Evolutionary conservation across 495 filamentous ascomycete species (phyloP).

Genomic region (Penicillium arizonense): DNA sequence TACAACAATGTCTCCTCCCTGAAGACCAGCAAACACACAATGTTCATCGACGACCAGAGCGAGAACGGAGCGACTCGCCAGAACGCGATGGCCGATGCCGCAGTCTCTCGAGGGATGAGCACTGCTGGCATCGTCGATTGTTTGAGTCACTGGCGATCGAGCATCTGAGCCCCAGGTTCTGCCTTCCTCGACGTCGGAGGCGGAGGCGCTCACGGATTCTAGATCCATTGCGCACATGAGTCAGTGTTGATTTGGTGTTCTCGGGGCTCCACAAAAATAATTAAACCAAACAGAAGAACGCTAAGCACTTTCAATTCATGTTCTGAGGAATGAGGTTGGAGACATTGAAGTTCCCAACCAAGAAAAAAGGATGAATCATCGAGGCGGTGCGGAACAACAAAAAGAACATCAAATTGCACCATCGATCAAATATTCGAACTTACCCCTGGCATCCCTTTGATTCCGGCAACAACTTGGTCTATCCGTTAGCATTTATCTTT

Average conservation of each 20-base stretch:
- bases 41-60: conserved; percentile 47
- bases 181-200: conserved; percentile 40
- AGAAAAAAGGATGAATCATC: conserved; percentile 17
- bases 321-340: neutral
- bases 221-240: conserved; percentile 28
- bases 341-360: neutral
- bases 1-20: conserved; percentile 86
- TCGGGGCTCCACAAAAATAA: conserved; percentile 1
- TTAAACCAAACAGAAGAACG: conserved; percentile 3
- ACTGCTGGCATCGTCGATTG: conserved; percentile 7
- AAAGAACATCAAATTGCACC: conserved; percentile 22
- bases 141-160: conserved; percentile 11
- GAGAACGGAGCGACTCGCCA: conserved; percentile 46
- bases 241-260: conserved; percentile 1
- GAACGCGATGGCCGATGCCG: conserved; percentile 46
- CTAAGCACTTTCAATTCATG: neutral
- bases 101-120: conserved; percentile 30
- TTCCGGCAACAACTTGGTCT: conserved; percentile 19
- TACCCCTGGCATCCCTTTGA: conserved; percentile 25
- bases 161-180: conserved; percentile 41
- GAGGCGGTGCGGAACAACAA: conserved; percentile 19
- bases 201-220: conserved; percentile 40
- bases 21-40: conserved; percentile 72
- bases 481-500: neutral
- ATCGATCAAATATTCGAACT: conserved; percentile 30